A percentile compares a stretch with the other conserved stretches of the same genome.
These are phyloP conservation scores for Exophiala viscosa DNA, from an alignment of 2,329 filamentous ascomycete species.

Conservation along the genomic window DNA sequence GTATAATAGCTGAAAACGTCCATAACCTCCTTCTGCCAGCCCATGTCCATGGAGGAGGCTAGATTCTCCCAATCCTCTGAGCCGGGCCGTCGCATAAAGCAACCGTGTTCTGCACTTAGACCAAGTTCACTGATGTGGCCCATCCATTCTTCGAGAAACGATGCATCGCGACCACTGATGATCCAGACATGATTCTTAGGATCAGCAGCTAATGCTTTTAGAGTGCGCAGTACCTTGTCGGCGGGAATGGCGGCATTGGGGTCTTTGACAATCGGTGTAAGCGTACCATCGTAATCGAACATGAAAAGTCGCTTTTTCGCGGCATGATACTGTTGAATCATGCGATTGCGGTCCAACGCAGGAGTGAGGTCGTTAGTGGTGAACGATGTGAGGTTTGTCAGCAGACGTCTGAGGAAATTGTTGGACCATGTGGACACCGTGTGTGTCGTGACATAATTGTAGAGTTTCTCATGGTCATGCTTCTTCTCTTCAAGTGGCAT, in stretches of 20 bases:
- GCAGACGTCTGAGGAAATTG: constrained; percentile 71
- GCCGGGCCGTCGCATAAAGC: constrained; percentile 82
- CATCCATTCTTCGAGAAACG: constrained; percentile 84
- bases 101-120: constrained; percentile 95
- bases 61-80: constrained; percentile 81
- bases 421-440: constrained; percentile 84
- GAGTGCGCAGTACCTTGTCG: constrained; percentile 71
- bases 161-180: constrained; percentile 89
- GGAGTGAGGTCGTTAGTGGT: constrained; percentile 75
- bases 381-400: constrained; percentile 74
- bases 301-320: constrained; percentile 84
- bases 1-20: constrained; percentile 84
- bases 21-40: constrained; percentile 83
- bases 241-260: constrained; percentile 86
- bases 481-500: constrained; percentile 66
- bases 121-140: constrained; percentile 86
- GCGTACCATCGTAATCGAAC: constrained; percentile 97
- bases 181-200: constrained; percentile 92
- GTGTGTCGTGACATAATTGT: constrained; percentile 78
- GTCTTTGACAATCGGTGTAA: constrained; percentile 92
- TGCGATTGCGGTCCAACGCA: constrained; percentile 67
- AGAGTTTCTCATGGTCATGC: constrained; percentile 69
- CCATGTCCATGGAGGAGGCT: constrained; percentile 82
- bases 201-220: constrained; percentile 76
- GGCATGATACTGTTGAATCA: constrained; percentile 70